Conservation (phyloP, 805 yeast genomes). For the Spathaspora passalidarum region DNA sequence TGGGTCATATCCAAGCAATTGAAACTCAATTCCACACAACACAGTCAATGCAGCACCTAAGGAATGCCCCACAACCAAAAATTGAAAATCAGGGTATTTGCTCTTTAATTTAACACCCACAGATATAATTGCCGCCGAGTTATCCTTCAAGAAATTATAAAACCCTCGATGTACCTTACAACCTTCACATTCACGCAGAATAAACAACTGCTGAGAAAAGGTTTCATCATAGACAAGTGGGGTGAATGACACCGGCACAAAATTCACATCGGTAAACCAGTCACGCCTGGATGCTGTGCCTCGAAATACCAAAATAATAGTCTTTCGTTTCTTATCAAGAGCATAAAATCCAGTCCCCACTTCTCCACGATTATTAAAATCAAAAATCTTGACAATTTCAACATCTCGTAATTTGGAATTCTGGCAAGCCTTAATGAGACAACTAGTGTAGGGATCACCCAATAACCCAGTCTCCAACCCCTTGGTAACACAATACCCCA, state of each 20-base stretch:
- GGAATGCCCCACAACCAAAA: slow-evolving; percentile 70
- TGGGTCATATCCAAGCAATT: slow-evolving; percentile 51
- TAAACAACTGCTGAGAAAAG: slow-evolving; percentile 7
- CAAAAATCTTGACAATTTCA: slow-evolving; percentile 36
- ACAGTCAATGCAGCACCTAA: slow-evolving; percentile 71
- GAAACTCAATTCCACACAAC: slow-evolving; percentile 60
- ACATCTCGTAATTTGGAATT: slow-evolving; percentile 20
- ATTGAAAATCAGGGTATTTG: slow-evolving; percentile 44
- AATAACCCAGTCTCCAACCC: slow-evolving; percentile 25
- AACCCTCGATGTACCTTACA: slow-evolving; percentile 70
- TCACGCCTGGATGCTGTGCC: slow-evolving; percentile 64
- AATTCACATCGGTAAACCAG: slow-evolving; percentile 57
- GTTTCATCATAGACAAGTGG: slow-evolving; percentile 27
- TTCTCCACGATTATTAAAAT: slow-evolving; percentile 41
- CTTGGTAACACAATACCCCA: slow-evolving; percentile 34
- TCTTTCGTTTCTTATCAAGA: slow-evolving; percentile 41
- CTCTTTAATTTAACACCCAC: slow-evolving; percentile 30
- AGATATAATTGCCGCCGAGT: slow-evolving; percentile 36
- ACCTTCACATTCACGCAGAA: slow-evolving; percentile 35
- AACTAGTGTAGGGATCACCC: slow-evolving; percentile 17
- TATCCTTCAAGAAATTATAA: slow-evolving; percentile 41
- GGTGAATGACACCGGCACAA: slow-evolving; percentile 43
- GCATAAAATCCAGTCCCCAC: slow-evolving; percentile 56
- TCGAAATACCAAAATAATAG: slow-evolving; percentile 53
- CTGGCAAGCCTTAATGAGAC: slow-evolving; percentile 25